Evolutionary conservation across 2,329 filamentous ascomycete species (phyloP).

Genomic region (Myriosclerotinia scirpicola): DNA sequence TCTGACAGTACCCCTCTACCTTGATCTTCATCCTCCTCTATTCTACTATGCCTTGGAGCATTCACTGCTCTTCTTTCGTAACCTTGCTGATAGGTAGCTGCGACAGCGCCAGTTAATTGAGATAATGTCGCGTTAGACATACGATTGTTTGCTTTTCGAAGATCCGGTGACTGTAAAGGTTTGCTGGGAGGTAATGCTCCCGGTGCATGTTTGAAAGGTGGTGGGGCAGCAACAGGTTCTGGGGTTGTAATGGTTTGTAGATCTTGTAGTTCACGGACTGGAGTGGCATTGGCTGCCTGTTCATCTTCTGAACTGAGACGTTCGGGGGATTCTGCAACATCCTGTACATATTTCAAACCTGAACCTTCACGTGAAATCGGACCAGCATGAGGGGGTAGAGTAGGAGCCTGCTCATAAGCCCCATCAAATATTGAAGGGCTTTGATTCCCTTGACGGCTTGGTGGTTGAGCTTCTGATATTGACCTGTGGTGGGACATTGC

Average conservation of each 20-base stretch:
- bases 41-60: constrained; percentile 30
- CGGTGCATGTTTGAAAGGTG: constrained; percentile 74
- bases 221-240: constrained; percentile 75
- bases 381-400: constrained; percentile 36
- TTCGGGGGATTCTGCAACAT: constrained; percentile 51
- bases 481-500: constrained; percentile 35
- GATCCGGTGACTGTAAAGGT: constrained; percentile 72
- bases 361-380: constrained; percentile 34
- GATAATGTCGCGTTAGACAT: constrained; percentile 79
- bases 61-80: constrained; percentile 32
- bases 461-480: constrained; percentile 39
- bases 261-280: constrained; percentile 53
- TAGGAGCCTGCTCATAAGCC: constrained; percentile 32
- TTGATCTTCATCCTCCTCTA: constrained; percentile 41
- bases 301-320: constrained; percentile 60
- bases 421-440: constrained; percentile 34
- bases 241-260: constrained; percentile 59
- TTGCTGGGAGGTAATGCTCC: constrained; percentile 67
- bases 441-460: constrained; percentile 34
- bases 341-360: constrained; percentile 45
- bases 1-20: constrained; percentile 44
- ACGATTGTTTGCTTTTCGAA: constrained; percentile 77
- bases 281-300: constrained; percentile 42
- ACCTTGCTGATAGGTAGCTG: constrained; percentile 44
- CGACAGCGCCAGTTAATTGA: constrained; percentile 70